Evolutionary conservation across 2,329 filamentous ascomycete species (phyloP).

Genomic region (Mycosphaerella sp.): DNA sequence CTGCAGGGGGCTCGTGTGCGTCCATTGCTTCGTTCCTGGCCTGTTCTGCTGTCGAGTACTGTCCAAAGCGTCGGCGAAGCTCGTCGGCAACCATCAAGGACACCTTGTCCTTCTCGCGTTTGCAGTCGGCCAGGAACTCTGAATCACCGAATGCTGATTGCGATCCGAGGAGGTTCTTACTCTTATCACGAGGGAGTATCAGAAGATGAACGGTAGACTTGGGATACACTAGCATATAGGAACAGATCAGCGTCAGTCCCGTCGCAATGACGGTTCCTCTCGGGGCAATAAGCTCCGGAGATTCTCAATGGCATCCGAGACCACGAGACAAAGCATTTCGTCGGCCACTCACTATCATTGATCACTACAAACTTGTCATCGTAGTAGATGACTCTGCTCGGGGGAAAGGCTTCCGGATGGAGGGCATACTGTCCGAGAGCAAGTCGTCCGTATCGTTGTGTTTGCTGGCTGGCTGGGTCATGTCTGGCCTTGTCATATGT

Average conservation of each 20-base stretch:
- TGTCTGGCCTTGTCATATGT: slow-evolving; percentile 16
- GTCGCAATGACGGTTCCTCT: no score
- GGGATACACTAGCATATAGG: slow-evolving; percentile 52
- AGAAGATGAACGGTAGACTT: slow-evolving; percentile 82
- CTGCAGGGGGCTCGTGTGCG: slow-evolving; percentile 30
- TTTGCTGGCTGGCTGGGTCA: not conserved
- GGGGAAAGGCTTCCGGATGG: slow-evolving; percentile 55
- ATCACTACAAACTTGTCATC: slow-evolving; percentile 68
- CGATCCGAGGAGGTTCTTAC: slow-evolving; percentile 60
- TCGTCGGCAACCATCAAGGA: slow-evolving; percentile 64
- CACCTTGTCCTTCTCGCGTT: slow-evolving; percentile 55
- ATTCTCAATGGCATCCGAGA: not conserved
- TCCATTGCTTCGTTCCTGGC: slow-evolving; percentile 60
- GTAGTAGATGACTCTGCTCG: slow-evolving; percentile 57
- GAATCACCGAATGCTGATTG: slow-evolving; percentile 68
- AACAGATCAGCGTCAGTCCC: not conserved
- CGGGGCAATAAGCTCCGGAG: not conserved
- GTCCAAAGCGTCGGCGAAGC: slow-evolving; percentile 62
- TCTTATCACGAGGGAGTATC: slow-evolving; percentile 67
- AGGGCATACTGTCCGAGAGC: slow-evolving; percentile 54
- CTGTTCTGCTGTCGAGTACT: slow-evolving; percentile 56
- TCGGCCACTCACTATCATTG: slow-evolving; percentile 49
- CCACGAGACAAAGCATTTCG: not conserved
- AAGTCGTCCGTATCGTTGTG: slow-evolving; percentile 43
- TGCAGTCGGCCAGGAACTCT: slow-evolving; percentile 60